Conservation (phyloP, 345 rosid genomes). For the Murraya koenigii region DNA sequence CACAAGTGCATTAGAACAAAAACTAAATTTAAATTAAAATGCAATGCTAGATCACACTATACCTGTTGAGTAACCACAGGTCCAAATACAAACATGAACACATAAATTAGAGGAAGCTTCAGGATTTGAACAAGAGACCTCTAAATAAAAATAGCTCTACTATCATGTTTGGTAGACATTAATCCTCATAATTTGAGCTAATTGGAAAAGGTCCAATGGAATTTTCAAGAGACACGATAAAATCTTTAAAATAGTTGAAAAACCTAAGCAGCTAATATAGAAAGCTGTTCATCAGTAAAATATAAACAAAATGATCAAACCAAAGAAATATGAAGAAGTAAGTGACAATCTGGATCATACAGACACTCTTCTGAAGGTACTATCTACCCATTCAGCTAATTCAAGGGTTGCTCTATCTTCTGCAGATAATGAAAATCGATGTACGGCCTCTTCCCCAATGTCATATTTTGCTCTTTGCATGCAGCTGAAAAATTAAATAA, state of each 20-base stretch:
- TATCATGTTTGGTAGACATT: background rate
- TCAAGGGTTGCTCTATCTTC: conserved; percentile 98
- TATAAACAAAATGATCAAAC: background rate
- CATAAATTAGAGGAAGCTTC: background rate
- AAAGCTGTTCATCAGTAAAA: background rate
- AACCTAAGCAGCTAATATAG: background rate
- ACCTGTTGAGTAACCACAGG: background rate
- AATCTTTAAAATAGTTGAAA: background rate
- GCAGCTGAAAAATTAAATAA: conserved; percentile 57
- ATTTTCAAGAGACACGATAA: background rate
- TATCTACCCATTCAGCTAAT: conserved; percentile 94
- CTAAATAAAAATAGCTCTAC: background rate
- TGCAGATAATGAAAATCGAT: conserved; percentile 86
- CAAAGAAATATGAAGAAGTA: conserved; percentile 12
- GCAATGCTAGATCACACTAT: background rate
- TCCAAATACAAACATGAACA: background rate
- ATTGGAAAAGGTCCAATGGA: background rate
- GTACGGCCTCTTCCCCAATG: conserved; percentile 92
- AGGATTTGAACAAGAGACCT: background rate
- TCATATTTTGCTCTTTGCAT: conserved; percentile 95
- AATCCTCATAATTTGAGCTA: background rate
- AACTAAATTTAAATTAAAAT: background rate
- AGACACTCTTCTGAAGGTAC: conserved; percentile 64
- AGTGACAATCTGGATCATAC: conserved; percentile 43
- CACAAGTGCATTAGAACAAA: background rate